A percentile compares a stretch with the other conserved stretches of the same genome.
These are phyloP conservation scores for Ogataea sp. DNA, from an alignment of 805 yeast genomes.

Conservation along the genomic window DNA sequence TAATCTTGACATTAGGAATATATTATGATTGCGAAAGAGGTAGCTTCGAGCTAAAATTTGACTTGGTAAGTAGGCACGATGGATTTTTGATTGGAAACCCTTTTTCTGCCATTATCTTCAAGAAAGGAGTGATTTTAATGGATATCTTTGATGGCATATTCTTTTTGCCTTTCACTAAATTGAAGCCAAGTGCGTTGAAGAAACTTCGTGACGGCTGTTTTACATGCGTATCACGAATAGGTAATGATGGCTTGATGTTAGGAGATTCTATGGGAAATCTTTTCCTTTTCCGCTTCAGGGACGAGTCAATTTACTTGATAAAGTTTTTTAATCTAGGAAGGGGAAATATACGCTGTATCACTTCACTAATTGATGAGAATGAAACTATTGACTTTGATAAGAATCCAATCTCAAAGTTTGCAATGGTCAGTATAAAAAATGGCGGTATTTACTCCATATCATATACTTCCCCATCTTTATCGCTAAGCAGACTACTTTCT, in stretches of 20 bases:
- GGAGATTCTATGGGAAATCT: conserved; percentile 20
- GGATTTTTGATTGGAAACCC: conserved; percentile 4
- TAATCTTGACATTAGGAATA: background rate
- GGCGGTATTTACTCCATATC: too few relatives aligned
- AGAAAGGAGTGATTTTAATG: conserved; percentile 7
- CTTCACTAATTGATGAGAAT: too few relatives aligned
- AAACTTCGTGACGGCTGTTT: conserved; percentile 2
- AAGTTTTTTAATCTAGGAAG: too few relatives aligned
- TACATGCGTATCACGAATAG: conserved; percentile 5
- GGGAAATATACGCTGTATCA: too few relatives aligned
- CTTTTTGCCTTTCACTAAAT: conserved; percentile 1
- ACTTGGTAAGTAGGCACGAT: too few relatives aligned
- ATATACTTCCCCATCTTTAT: too few relatives aligned
- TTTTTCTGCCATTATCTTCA: background rate
- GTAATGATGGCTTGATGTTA: conserved; percentile 9
- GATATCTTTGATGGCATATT: conserved; percentile 17
- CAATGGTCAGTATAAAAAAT: too few relatives aligned
- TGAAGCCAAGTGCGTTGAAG: background rate
- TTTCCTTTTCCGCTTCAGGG: too few relatives aligned
- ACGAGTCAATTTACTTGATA: too few relatives aligned
- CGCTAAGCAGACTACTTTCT: too few relatives aligned
- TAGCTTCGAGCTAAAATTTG: conserved; percentile 3
- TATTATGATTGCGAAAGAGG: conserved; percentile 2
- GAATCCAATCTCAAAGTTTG: too few relatives aligned
- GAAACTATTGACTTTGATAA: too few relatives aligned